Percentiles rank a stretch among this genome's conserved stretches.
These are phyloP conservation scores for Coemansia sp. DNA, from an alignment of 192 early-diverging fungal species.

Conservation along the genomic window DNA sequence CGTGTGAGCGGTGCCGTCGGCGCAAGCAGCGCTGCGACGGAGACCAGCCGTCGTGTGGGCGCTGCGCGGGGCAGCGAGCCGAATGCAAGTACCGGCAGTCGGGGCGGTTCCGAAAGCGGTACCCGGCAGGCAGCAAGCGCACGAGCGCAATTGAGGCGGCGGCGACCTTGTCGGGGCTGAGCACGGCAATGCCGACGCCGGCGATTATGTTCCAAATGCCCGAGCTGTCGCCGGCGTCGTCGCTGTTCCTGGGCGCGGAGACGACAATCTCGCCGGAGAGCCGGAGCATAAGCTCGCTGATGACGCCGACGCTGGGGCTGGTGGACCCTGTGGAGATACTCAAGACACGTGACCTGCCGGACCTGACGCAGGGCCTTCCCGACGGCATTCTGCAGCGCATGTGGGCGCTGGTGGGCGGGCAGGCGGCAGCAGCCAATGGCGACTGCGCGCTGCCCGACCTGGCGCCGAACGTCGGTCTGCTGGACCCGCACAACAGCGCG, in stretches of 20 bases:
- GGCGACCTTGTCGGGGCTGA: background rate
- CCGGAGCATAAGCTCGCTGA: constrained; percentile 15
- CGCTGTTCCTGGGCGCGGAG: background rate
- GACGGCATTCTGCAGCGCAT: constrained; percentile 33
- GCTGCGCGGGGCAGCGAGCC: constrained; percentile 33
- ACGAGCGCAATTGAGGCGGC: constrained; percentile 9
- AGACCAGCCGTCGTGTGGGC: constrained; percentile 44
- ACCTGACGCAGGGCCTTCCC: constrained; percentile 30
- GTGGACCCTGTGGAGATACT: constrained; percentile 42
- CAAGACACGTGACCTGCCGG: constrained; percentile 27
- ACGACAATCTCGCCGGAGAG: constrained; percentile 24
- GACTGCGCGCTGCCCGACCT: constrained; percentile 1
- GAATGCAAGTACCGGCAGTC: constrained; percentile 51
- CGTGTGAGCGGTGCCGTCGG: constrained; percentile 50
- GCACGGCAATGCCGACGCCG: background rate
- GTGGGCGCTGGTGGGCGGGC: constrained; percentile 28
- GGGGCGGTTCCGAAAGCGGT: constrained; percentile 53
- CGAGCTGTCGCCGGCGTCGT: constrained; percentile 12
- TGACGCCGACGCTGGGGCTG: background rate
- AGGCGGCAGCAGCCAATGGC: background rate
- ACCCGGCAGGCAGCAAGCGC: constrained; percentile 8
- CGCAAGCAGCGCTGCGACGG: constrained; percentile 55
- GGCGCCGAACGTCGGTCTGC: constrained; percentile 27
- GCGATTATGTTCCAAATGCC: constrained; percentile 27
- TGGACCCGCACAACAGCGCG: constrained; percentile 29